phyloP scores from a whole-genome alignment of 1,284 basidiomycete genomes.

The Ganoderma sinense region DNA sequence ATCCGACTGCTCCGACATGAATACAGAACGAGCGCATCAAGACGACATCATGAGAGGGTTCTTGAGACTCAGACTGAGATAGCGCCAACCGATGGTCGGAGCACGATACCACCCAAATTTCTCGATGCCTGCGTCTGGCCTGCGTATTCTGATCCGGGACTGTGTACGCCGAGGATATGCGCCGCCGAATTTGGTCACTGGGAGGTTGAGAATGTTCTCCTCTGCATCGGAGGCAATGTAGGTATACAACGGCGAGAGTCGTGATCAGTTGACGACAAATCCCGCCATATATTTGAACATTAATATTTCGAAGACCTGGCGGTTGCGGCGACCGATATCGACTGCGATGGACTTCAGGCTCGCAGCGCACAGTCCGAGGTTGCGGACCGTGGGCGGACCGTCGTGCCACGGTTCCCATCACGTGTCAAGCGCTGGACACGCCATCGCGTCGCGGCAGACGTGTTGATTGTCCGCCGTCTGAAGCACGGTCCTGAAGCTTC shows the following conservation, averaged over 20 bases:
- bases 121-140: not conserved
- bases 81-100: not conserved
- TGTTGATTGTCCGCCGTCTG: not conserved
- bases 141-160: not conserved
- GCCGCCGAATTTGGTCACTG: too few relatives aligned
- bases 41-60: not conserved
- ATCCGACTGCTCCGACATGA: not conserved
- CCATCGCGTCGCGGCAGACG: not conserved
- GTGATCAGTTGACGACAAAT: too few relatives aligned
- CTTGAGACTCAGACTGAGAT: too few relatives aligned
- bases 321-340: too few relatives aligned
- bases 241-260: too few relatives aligned
- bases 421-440: slow-evolving; percentile 6
- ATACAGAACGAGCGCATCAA: not conserved
- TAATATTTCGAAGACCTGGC: too few relatives aligned
- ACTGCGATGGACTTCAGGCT: too few relatives aligned
- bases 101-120: not conserved
- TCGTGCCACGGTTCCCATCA: not conserved
- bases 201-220: too few relatives aligned
- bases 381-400: not conserved
- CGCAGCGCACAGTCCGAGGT: not conserved
- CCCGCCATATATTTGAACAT: too few relatives aligned
- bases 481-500: not conserved
- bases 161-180: too few relatives aligned
- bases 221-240: too few relatives aligned